A percentile compares a stretch with the other conserved stretches of the same genome.
Conservation (phyloP, 1,284 basidiomycete species). For the Fomitiporia mediterranea region DNA sequence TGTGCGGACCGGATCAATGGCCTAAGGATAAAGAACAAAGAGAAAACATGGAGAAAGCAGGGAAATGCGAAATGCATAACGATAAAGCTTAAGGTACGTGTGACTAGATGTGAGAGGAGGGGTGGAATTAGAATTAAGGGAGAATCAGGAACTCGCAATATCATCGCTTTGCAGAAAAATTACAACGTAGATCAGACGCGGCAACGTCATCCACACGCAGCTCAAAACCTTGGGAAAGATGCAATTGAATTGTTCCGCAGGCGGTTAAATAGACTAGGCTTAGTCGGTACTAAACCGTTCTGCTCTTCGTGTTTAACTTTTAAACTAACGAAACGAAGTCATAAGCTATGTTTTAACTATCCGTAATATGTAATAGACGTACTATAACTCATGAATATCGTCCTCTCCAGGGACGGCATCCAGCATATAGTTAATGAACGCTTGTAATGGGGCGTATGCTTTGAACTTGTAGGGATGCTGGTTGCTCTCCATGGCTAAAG, state of each 20-base stretch:
- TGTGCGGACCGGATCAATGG: too few relatives aligned
- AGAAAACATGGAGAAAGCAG: not conserved
- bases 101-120: too few relatives aligned
- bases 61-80: not conserved
- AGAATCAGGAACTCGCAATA: too few relatives aligned
- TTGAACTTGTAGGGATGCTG: constrained; percentile 8
- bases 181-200: too few relatives aligned
- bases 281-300: not conserved
- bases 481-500: constrained; percentile 16
- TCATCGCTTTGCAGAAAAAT: too few relatives aligned
- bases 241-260: not conserved
- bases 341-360: not conserved
- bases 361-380: not conserved
- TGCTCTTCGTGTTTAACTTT: not conserved
- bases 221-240: not conserved
- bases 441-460: constrained; percentile 1
- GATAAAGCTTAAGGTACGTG: too few relatives aligned
- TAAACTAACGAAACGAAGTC: not conserved
- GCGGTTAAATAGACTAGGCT: not conserved
- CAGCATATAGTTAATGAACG: not conserved
- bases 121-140: too few relatives aligned
- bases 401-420: not conserved
- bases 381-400: constrained; percentile 1
- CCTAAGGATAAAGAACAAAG: not conserved
- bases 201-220: too few relatives aligned